These are phyloP conservation scores for Simplicillium aogashimaense DNA, from an alignment of 2,329 filamentous ascomycete genomes.

Conservation along the genomic window DNA sequence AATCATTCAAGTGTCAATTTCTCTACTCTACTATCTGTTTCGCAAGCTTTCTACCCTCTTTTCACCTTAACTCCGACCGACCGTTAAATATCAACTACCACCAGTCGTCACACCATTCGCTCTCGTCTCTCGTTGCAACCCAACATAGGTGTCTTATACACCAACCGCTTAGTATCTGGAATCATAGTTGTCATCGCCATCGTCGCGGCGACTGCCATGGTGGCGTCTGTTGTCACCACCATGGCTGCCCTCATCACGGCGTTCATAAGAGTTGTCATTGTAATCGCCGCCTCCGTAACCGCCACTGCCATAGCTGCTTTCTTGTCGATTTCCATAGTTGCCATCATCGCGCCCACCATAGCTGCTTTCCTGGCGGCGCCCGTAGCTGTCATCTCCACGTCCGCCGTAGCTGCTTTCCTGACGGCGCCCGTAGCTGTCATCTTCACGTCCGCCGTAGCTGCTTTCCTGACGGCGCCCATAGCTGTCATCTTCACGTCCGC, in stretches of 20 bases:
- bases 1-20: no score
- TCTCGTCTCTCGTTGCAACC: no score
- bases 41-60: no score
- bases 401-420: slow-evolving; percentile 5
- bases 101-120: no score
- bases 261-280: slow-evolving; percentile 1
- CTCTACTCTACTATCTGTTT: no score
- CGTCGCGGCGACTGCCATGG: not conserved
- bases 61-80: no score
- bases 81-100: no score
- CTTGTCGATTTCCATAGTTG: slow-evolving; percentile 12
- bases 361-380: slow-evolving; percentile 11
- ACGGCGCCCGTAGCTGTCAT: slow-evolving; percentile 13
- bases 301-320: slow-evolving; percentile 5
- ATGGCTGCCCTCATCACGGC: slow-evolving; percentile 16
- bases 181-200: not conserved
- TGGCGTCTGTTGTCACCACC: slow-evolving; percentile 10
- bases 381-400: slow-evolving; percentile 11
- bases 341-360: slow-evolving; percentile 8
- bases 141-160: no score
- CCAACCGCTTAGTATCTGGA: no score
- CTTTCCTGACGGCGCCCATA: slow-evolving; percentile 12
- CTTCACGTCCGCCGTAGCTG: slow-evolving; percentile 13
- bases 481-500: slow-evolving; percentile 10
- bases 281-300: slow-evolving; percentile 3